Evolutionary conservation across 2,329 filamentous ascomycete species (phyloP), one percentile per base, ranked within the genome.

Genomic region (Fusarium sp.): DNA sequence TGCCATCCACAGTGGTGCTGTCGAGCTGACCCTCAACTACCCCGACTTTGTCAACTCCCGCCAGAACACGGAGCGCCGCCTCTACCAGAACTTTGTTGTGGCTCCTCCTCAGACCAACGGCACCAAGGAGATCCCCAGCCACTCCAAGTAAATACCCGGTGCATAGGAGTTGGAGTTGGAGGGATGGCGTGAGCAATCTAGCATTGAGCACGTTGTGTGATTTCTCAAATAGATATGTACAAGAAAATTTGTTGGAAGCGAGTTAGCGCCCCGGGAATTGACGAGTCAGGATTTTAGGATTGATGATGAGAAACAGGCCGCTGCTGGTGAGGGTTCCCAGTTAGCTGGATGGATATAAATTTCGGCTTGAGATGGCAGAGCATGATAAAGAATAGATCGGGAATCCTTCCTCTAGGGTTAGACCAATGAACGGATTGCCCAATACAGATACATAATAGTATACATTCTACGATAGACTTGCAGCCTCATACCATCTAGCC

Each of bases 21-120:
- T 93, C 41, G 93, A 97, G 84, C 81, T 97, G 73, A 97, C 93
- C 29, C 86, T 97, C 75, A 97, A 97, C 85, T 95, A 97, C 83
- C 93, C 93, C 57, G 93, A 97, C 80, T 96, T 97, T 74, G 93
- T 97, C 82, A 97, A 97, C 80, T 77, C 77, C 53, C 87, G 89
- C 71, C 78, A 83, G 75, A 92, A 92, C 82, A 71, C 58, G 39
- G 76, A 78, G 73, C 72, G 71, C 61, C 75, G 76, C 17, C 68
- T 78, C 42, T 79, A 82, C 44, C 81, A 83, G 71, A 70, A 70
- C 36, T 83, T 81, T 59, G 71, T 72, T 59, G 78, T 76, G 63
- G 63, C 69, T 52, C 65, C 71, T 57, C 76, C 71, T 46, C 66
- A 71, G 58, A 76, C 73, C 53, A 78, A 76, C 59, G 74, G 71